phyloP scores from a whole-genome alignment of 2,329 filamentous ascomycete genomes.

The Colletotrichum cereale region DNA sequence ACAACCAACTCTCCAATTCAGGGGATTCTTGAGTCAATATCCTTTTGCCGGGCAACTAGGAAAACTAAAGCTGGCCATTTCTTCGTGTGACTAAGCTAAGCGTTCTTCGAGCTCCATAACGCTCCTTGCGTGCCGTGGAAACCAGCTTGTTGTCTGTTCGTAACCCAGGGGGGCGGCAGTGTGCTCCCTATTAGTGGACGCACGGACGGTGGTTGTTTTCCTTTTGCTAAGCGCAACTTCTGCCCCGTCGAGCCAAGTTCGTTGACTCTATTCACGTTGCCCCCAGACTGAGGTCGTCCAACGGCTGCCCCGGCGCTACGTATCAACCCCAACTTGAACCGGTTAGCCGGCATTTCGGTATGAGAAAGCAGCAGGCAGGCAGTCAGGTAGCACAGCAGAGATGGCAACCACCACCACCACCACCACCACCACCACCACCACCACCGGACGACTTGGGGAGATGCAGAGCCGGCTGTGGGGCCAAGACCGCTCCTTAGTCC shows the following conservation, averaged over 20 bases:
- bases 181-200: neutral
- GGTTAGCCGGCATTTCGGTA: conserved; percentile 29
- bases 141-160: neutral
- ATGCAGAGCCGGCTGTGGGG: neutral
- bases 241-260: conserved; percentile 6
- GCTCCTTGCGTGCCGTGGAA: neutral
- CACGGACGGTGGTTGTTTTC: conserved; percentile 34
- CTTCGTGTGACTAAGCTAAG: neutral
- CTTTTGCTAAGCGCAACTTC: neutral
- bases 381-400: neutral
- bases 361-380: conserved; percentile 4
- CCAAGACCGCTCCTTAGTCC: neutral
- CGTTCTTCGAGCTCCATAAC: neutral
- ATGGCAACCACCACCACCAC: neutral
- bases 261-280: conserved; percentile 4
- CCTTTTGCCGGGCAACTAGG: neutral
- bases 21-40: neutral
- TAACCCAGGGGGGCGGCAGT: neutral
- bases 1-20: neutral
- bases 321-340: neutral
- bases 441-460: conserved; percentile 32
- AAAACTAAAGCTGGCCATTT: neutral
- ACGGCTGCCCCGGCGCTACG: conserved; percentile 17
- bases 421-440: too few species aligned
- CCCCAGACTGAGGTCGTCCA: neutral